phyloP scores from a whole-genome alignment of 805 yeast species.

The Nakazawaea wickerhamii region DNA sequence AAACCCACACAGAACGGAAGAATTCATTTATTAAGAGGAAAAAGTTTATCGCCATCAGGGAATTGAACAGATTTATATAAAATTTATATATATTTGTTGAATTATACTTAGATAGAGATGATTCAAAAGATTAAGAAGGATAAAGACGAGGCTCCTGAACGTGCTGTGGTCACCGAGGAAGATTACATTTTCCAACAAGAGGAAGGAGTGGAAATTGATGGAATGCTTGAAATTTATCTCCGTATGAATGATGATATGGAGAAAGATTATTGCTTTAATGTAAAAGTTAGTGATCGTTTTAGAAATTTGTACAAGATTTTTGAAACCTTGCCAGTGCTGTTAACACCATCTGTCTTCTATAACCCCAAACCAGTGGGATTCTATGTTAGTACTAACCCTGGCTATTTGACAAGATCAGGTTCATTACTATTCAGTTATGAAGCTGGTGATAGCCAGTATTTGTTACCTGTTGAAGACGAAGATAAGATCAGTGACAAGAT shows the following conservation, averaged over 20 bases:
- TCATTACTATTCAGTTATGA: constrained; percentile 63
- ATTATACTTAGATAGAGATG: background rate
- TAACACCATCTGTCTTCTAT: constrained; percentile 79
- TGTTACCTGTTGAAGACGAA: constrained; percentile 43
- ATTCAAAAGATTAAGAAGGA: constrained; percentile 1
- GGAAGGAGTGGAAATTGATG: constrained; percentile 13
- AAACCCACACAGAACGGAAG: too few species aligned
- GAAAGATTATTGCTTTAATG: constrained; percentile 84
- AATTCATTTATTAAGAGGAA: too few species aligned
- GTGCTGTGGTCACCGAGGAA: constrained; percentile 5
- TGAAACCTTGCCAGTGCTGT: constrained; percentile 58
- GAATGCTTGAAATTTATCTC: constrained; percentile 47
- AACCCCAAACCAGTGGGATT: constrained; percentile 60
- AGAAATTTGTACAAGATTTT: constrained; percentile 58
- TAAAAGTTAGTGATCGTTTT: constrained; percentile 56
- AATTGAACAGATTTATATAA: background rate
- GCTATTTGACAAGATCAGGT: constrained; percentile 80
- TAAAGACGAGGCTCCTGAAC: constrained; percentile 4
- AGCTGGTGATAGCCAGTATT: constrained; percentile 42
- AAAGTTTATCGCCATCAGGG: too few species aligned
- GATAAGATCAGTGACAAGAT: constrained; percentile 50
- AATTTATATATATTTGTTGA: background rate
- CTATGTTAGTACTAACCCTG: constrained; percentile 60
- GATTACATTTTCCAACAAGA: constrained; percentile 12
- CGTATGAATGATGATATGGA: constrained; percentile 83